phyloP scores from a whole-genome alignment of 371 early-diverging fungal species.

The Batkoa obscura region DNA sequence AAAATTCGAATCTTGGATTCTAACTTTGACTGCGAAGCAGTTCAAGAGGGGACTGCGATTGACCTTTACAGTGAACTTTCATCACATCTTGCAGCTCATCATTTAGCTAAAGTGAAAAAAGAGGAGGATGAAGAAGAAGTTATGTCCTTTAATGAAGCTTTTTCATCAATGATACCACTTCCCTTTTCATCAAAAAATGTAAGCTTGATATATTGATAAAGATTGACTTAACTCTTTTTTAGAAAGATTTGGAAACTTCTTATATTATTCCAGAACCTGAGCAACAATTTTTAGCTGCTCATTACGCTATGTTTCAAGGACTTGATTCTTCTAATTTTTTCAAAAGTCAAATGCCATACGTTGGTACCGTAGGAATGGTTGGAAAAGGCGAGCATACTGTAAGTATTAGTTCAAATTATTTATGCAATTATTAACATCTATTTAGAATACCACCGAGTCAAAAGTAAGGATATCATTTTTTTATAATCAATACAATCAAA shows the following conservation, averaged over 20 bases:
- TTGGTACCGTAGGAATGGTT: conserved; percentile 3
- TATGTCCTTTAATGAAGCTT: not conserved
- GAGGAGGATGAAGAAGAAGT: not conserved
- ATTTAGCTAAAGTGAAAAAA: not conserved
- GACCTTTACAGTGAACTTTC: conserved; percentile 15
- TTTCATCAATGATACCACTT: not conserved
- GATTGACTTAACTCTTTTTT: not conserved
- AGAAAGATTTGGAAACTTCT: not conserved
- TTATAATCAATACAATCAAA: too few species aligned
- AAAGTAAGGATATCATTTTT: too few species aligned
- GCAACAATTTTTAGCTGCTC: conserved; percentile 2
- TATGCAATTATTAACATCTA: too few species aligned
- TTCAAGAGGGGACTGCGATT: conserved; percentile 31
- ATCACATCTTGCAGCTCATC: not conserved
- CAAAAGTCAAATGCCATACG: not conserved
- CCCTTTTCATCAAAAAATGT: not conserved
- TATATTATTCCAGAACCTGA: conserved; percentile 2
- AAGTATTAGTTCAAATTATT: too few species aligned
- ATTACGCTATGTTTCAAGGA: not conserved
- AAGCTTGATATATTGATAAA: not conserved
- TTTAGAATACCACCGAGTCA: too few species aligned
- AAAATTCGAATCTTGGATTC: conserved; percentile 56
- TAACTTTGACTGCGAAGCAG: conserved; percentile 44
- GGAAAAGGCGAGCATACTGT: too few species aligned
- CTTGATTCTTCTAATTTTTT: not conserved